Evolutionary conservation across 1,139 yeast species (phyloP), one percentile per base, ranked within the genome.

Genomic region (Taiozyma sp.): DNA sequence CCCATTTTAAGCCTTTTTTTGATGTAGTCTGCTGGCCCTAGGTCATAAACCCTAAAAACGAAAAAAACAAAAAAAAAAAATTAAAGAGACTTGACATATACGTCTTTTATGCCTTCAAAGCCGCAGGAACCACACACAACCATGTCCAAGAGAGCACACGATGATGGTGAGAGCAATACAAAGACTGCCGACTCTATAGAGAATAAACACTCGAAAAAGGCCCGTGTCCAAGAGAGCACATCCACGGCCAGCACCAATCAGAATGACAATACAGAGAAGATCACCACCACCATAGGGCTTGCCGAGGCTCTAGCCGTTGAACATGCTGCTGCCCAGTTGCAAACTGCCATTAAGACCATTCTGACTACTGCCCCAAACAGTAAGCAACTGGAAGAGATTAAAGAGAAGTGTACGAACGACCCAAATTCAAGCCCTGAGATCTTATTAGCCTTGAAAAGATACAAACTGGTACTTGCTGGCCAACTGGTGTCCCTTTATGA

Each of bases 391-490:
- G 66, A 72, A 36, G 52, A 58, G n/a, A 63, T 74, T 54, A 63
- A 75, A 5, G 75, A 73, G 47, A 67, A 75, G 8, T 24, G 6
- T 19, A 72, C 77, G 19, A 66, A 66, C 49, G 70, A 54, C 61
- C 1, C 27, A 24, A 24, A 4, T 24, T 24, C 27, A 24, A 60
- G 70, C 8, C 64, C 65, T 4, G 71, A 71, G 46, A 55, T 70
- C 7, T 47, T 73, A 2, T 64, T 80, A 19, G 79, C 81, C n/a
- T 64, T 86, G 45, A 67, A 77, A 28, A 74, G 82, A 52, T 83
- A 79, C 54, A 77, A 84, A 51, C 65, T 88, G 29, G 76, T 75
- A 47, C 66, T 87, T 28, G 89, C 91, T 0, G 72, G 85, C 1
- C 74, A 75, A 52, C 66, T 89, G 54, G 84, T 84, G 61, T 69